Evolutionary conservation across 805 yeast genomes (phyloP).

Genomic region (Kluyveromyces nonfermentans): DNA sequence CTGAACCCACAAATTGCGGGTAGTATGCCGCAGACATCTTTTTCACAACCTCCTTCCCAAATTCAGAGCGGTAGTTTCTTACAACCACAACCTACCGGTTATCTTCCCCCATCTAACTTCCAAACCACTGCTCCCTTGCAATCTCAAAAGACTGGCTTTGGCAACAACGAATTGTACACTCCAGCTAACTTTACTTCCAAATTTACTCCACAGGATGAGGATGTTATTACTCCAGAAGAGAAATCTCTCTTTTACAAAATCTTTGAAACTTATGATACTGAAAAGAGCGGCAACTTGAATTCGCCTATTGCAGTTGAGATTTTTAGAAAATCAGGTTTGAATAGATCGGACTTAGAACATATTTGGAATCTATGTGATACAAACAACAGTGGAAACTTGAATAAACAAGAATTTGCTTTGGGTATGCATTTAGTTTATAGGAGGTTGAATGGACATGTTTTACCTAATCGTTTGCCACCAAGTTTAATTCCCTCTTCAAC

Average conservation of each 20-base stretch:
- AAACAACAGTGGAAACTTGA: slow-evolving; percentile 71
- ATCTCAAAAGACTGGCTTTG: slow-evolving; percentile 39
- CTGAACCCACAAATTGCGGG: slow-evolving; percentile 37
- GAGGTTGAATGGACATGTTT: slow-evolving; percentile 76
- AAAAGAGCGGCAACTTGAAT: slow-evolving; percentile 56
- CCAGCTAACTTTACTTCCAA: slow-evolving; percentile 29
- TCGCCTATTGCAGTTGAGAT: slow-evolving; percentile 79
- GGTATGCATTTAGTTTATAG: slow-evolving; percentile 97
- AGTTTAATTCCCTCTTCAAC: slow-evolving; percentile 85
- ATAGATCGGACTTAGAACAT: slow-evolving; percentile 74
- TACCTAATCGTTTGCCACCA: slow-evolving; percentile 77
- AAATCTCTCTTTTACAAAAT: slow-evolving; percentile 78
- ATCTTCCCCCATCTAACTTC: slow-evolving; percentile 39
- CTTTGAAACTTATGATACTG: slow-evolving; percentile 77
- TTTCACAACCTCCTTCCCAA: slow-evolving; percentile 6
- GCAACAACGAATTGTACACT: slow-evolving; percentile 32
- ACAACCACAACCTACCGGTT: slow-evolving; percentile 63
- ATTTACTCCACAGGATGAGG: slow-evolving; percentile 34
- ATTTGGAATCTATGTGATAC: slow-evolving; percentile 89
- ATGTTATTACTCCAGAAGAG: slow-evolving; percentile 79
- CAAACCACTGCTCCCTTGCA: slow-evolving; percentile 28
- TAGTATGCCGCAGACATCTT: slow-evolving; percentile 20
- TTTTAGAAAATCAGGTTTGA: slow-evolving; percentile 84
- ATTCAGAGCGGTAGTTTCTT: slow-evolving; percentile 29
- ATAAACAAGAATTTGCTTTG: slow-evolving; percentile 85